A percentile compares a stretch with the other conserved stretches of the same genome.
Evolutionary conservation across 2,329 filamentous ascomycete genomes (phyloP).

Genomic region (Pseudocercospora pini-densiflorae): DNA sequence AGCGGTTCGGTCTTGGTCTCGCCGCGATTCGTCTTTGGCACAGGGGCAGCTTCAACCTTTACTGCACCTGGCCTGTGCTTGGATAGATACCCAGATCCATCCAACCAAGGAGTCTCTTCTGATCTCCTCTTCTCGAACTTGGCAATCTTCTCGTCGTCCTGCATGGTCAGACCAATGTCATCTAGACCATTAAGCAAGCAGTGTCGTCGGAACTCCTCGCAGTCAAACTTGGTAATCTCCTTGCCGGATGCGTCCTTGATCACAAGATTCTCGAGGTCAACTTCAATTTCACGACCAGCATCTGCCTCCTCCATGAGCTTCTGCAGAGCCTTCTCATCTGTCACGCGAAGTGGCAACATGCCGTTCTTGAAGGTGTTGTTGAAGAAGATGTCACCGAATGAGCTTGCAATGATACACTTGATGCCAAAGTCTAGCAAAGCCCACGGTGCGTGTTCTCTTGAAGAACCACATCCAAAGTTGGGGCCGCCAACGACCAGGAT

Average conservation of each 20-base stretch:
- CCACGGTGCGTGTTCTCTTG: constrained; percentile 96
- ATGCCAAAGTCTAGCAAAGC: constrained; percentile 96
- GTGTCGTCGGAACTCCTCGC: constrained; percentile 93
- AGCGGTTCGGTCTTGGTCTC: constrained; percentile 83
- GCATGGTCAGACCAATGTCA: constrained; percentile 93
- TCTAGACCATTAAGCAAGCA: constrained; percentile 92
- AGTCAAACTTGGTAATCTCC: constrained; percentile 77
- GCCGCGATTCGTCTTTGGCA: constrained; percentile 88
- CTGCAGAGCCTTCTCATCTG: constrained; percentile 67
- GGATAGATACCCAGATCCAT: constrained; percentile 80
- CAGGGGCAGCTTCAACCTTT: constrained; percentile 67
- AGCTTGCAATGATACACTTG: constrained; percentile 88
- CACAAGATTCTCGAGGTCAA: constrained; percentile 83
- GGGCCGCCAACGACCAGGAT: constrained; percentile 88
- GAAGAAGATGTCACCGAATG: constrained; percentile 93
- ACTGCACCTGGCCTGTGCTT: constrained; percentile 61
- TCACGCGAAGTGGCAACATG: constrained; percentile 86
- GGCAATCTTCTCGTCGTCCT: constrained; percentile 85
- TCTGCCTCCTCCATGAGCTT: constrained; percentile 76
- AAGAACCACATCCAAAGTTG: constrained; percentile 95
- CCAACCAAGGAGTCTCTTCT: constrained; percentile 83
- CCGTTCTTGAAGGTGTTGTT: constrained; percentile 99
- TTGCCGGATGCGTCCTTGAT: constrained; percentile 78
- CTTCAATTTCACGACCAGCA: constrained; percentile 81
- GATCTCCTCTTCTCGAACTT: constrained; percentile 80